Percentiles rank a stretch among this genome's conserved stretches.
Evolutionary conservation across 208 protist species (phyloP).

Genomic region (Jaenimonas drosophilae): DNA sequence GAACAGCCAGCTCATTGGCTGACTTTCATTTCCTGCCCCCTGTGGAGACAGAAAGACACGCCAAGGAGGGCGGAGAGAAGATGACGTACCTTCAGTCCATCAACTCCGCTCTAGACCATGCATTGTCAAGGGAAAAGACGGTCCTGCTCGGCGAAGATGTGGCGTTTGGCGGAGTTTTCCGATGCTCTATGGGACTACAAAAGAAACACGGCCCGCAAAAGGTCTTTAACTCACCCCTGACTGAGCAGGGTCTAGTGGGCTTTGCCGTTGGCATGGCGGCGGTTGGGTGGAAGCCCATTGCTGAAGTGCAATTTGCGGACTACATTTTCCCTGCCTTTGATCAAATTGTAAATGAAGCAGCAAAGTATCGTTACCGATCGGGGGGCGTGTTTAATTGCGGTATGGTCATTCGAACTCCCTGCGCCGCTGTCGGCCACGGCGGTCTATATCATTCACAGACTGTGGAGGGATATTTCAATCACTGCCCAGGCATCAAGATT

Average conservation of each 20-base stretch:
- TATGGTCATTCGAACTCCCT: constrained; percentile 93
- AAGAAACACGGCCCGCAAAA: constrained; percentile 85
- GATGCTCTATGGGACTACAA: constrained; percentile 77
- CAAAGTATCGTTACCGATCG: constrained; percentile 97
- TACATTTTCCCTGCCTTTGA: constrained; percentile 99
- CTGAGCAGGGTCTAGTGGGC: constrained; percentile 96
- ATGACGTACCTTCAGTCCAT: constrained; percentile 92
- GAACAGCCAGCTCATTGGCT: constrained; percentile 18
- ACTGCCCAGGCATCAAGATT: constrained; percentile 90
- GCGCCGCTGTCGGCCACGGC: constrained; percentile 96
- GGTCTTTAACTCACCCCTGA: constrained; percentile 97
- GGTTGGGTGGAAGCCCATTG: constrained; percentile 87
- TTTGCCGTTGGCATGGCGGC: constrained; percentile 96
- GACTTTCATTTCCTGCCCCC: constrained; percentile 22
- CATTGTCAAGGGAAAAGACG: constrained; percentile 78
- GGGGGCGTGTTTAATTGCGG: constrained; percentile 91
- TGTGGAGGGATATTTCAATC: constrained; percentile 94
- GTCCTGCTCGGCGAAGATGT: constrained; percentile 96
- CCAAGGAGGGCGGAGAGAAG: constrained; percentile 28
- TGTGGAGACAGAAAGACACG: constrained; percentile 15
- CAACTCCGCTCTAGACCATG: constrained; percentile 92
- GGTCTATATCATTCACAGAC: constrained; percentile 96
- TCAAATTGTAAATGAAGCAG: constrained; percentile 98
- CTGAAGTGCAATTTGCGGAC: constrained; percentile 98
- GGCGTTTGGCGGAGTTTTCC: constrained; percentile 97